These are phyloP conservation scores for Staphylotrichum longicolle DNA, from an alignment of 495 filamentous ascomycete species.

Conservation along the genomic window DNA sequence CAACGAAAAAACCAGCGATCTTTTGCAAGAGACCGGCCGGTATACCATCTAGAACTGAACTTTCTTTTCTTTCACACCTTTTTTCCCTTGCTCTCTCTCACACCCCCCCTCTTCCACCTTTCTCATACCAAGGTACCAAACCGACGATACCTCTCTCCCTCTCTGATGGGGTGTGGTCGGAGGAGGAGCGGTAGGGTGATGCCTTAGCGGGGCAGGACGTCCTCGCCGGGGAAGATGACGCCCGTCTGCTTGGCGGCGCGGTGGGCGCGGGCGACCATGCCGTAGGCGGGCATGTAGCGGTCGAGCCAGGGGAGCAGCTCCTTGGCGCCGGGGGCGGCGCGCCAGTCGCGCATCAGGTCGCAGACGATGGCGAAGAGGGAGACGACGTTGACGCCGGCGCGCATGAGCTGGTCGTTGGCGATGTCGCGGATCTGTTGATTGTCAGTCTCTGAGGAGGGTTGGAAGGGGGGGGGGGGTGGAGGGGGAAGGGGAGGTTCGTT, in stretches of 20 bases:
- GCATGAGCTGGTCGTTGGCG: slow-evolving; percentile 64
- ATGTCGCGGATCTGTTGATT: slow-evolving; percentile 45
- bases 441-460: background rate
- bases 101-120: background rate
- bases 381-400: slow-evolving; percentile 63
- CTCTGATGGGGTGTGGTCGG: no score
- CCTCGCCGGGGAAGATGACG: slow-evolving; percentile 47
- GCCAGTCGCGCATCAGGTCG: slow-evolving; percentile 80
- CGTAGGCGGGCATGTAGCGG: slow-evolving; percentile 49
- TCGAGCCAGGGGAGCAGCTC: slow-evolving; percentile 67
- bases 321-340: slow-evolving; percentile 60
- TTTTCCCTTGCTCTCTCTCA: no score
- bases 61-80: no score
- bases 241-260: slow-evolving; percentile 44
- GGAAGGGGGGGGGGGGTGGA: no score
- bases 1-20: no score
- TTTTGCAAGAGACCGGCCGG: no score
- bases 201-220: slow-evolving; percentile 23
- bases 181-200: no score
- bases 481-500: background rate
- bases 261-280: slow-evolving; percentile 47
- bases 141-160: no score
- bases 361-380: slow-evolving; percentile 64
- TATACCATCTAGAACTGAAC: no score
- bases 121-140: no score